phyloP scores from a whole-genome alignment of 345 rosid species.

The Alliaria petiolata region DNA sequence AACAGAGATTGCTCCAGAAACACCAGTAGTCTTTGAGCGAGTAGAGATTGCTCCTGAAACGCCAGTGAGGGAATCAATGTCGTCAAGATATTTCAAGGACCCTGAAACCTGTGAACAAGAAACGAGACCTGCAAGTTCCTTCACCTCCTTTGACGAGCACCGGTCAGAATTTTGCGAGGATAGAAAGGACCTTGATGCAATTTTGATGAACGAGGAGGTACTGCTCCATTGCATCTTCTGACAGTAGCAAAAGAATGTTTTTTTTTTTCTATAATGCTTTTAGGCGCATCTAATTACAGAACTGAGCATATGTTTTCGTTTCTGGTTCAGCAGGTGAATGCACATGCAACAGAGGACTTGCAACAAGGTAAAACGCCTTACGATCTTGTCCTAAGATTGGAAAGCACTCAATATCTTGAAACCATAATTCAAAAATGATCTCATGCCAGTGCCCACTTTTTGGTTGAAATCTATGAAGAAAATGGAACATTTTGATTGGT shows the following conservation, averaged over 20 bases:
- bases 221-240: conserved; percentile 9
- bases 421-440: neutral
- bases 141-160: conserved; percentile 26
- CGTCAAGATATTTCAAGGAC: conserved; percentile 40
- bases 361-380: conserved; percentile 23
- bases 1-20: conserved; percentile 23
- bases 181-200: conserved; percentile 35
- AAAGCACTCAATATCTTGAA: neutral
- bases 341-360: conserved; percentile 19
- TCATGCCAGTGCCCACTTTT: conserved; percentile 12
- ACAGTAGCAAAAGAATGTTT: neutral
- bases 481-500: neutral
- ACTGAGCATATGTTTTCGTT: neutral
- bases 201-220: conserved; percentile 46
- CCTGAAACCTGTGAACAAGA: conserved; percentile 33
- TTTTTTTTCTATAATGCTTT: neutral
- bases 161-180: conserved; percentile 31
- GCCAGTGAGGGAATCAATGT: conserved; percentile 41
- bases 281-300: neutral
- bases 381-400: neutral
- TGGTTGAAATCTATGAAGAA: too few relatives aligned
- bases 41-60: conserved; percentile 66
- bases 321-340: conserved; percentile 22
- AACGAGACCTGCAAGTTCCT: conserved; percentile 17
- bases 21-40: conserved; percentile 27